phyloP scores from a whole-genome alignment of 2,329 filamentous ascomycete genomes.

The Aspergillus uvarum region DNA sequence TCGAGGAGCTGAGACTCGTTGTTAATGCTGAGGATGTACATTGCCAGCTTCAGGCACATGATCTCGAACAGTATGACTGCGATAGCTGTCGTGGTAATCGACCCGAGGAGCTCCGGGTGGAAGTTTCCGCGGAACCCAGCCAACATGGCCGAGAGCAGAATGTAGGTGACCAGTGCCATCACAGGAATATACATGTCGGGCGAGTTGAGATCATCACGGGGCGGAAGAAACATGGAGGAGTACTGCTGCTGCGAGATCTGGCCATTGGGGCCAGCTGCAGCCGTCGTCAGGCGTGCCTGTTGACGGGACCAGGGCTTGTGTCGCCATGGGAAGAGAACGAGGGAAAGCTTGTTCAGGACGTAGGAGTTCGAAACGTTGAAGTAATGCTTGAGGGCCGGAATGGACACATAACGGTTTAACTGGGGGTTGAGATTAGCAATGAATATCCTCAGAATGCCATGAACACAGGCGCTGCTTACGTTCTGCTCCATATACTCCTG shows the following conservation, averaged over 20 bases:
- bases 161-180: slow-evolving; percentile 97
- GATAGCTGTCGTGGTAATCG: slow-evolving; percentile 80
- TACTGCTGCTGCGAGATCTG: slow-evolving; percentile 61
- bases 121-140: slow-evolving; percentile 89
- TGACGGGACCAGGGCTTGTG: slow-evolving; percentile 97
- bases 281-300: slow-evolving; percentile 58
- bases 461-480: slow-evolving; percentile 53
- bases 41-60: slow-evolving; percentile 83
- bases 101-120: slow-evolving; percentile 87
- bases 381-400: slow-evolving; percentile 94
- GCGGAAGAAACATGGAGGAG: slow-evolving; percentile 71
- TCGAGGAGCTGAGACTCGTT: slow-evolving; percentile 93
- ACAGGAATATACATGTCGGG: slow-evolving; percentile 99
- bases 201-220: slow-evolving; percentile 92
- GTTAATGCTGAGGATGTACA: slow-evolving; percentile 89
- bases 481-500: slow-evolving; percentile 96
- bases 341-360: slow-evolving; percentile 85
- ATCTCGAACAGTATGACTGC: slow-evolving; percentile 86
- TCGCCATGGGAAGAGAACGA: slow-evolving; percentile 96
- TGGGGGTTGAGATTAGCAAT: slow-evolving; percentile 32
- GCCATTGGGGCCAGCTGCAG: slow-evolving; percentile 52
- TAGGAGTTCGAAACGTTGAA: slow-evolving; percentile 99
- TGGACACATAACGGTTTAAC: slow-evolving; percentile 83
- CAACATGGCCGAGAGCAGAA: slow-evolving; percentile 85
- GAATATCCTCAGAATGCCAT: neutral